phyloP scores from a whole-genome alignment of 2,329 filamentous ascomycete genomes.

The Aspergillus sp. region DNA sequence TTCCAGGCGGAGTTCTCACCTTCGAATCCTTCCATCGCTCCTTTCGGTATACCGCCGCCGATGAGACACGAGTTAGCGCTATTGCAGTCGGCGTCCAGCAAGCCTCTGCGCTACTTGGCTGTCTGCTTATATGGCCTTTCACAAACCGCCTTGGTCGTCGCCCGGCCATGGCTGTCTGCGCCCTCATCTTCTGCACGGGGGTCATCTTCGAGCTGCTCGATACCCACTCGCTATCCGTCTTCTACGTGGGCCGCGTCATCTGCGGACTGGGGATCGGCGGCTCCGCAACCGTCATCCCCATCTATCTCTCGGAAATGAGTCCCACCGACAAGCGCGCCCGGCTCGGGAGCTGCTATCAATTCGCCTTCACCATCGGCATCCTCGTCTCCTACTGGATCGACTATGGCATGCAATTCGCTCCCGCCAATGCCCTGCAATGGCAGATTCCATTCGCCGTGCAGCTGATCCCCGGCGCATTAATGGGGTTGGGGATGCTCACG shows the following conservation, averaged over 20 bases:
- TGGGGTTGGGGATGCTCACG: constrained; percentile 52
- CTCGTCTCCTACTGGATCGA: constrained; percentile 58
- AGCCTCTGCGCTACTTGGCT: constrained; percentile 55
- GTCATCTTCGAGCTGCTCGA: constrained; percentile 52
- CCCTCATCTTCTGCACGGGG: constrained; percentile 49
- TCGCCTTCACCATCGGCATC: constrained; percentile 54
- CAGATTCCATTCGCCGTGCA: constrained; percentile 59
- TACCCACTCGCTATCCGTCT: constrained; percentile 46
- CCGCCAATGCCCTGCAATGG: constrained; percentile 49
- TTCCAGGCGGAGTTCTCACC: constrained; percentile 49
- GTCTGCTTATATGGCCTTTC: constrained; percentile 52
- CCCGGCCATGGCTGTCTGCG: constrained; percentile 48
- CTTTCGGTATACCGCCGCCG: constrained; percentile 42
- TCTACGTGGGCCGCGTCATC: constrained; percentile 52
- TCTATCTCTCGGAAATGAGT: constrained; percentile 49
- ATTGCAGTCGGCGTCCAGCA: constrained; percentile 56
- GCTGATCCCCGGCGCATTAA: constrained; percentile 49
- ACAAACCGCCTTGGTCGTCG: constrained; percentile 51
- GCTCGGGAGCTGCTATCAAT: constrained; percentile 55
- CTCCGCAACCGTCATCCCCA: constrained; percentile 47
- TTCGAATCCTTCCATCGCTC: constrained; percentile 48
- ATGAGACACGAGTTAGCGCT: constrained; percentile 48
- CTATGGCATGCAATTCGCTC: constrained; percentile 42
- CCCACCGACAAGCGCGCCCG: constrained; percentile 51
- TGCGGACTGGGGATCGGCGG: constrained; percentile 53